Evolutionary conservation across 1,284 basidiomycete species (phyloP).

Genomic region (Lignosus rhinocerotis): DNA sequence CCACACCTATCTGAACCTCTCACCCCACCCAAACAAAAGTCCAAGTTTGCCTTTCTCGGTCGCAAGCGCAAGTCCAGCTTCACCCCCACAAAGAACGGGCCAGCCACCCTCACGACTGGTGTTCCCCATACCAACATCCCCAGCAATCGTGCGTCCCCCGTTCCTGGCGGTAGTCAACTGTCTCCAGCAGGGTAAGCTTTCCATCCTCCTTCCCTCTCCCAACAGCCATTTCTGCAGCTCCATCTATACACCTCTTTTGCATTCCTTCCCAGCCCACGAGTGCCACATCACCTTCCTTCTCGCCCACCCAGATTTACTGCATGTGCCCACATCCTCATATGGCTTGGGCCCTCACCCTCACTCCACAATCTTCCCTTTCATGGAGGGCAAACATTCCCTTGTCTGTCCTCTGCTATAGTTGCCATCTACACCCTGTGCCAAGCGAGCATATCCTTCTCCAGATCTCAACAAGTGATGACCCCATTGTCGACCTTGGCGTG

Average conservation of each 20-base stretch:
- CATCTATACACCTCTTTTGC: not conserved
- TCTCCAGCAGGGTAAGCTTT: conserved; percentile 16
- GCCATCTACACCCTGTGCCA: not conserved
- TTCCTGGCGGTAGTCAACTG: conserved; percentile 1
- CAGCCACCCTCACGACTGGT: not conserved
- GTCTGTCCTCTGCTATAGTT: not conserved
- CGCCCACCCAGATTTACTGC: conserved; percentile 1
- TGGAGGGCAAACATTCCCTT: not conserved
- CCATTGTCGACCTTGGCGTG: not conserved
- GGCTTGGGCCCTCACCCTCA: not conserved
- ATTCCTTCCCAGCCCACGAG: conserved; percentile 6
- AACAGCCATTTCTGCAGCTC: not conserved
- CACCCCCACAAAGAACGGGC: conserved; percentile 20
- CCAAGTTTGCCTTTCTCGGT: conserved; percentile 30
- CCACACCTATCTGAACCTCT: conserved; percentile 16
- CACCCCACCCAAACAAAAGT: conserved; percentile 27
- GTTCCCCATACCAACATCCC: not conserved
- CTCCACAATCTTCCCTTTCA: not conserved
- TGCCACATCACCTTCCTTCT: conserved; percentile 8
- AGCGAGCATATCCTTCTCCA: not conserved
- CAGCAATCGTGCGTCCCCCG: not conserved
- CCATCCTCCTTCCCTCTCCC: not conserved
- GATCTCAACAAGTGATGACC: not conserved
- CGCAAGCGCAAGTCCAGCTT: conserved; percentile 31
- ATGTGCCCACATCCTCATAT: conserved; percentile 4